phyloP scores from a whole-genome alignment of 2,329 filamentous ascomycete genomes.

The Trichoderma sp. region DNA sequence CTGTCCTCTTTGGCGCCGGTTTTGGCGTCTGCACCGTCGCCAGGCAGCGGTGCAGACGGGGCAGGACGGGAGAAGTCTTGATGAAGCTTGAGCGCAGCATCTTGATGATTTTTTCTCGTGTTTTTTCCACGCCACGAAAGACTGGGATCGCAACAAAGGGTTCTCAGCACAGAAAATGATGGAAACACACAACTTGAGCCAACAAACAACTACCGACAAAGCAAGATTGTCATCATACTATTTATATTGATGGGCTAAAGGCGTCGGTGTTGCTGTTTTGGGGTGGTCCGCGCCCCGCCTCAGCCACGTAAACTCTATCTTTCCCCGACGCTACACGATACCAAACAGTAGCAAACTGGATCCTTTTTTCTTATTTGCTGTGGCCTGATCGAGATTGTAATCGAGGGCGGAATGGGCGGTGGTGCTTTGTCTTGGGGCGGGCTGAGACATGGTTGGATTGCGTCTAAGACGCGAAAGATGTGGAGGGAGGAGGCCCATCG shows the following conservation, averaged over 20 bases:
- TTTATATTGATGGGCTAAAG: background rate
- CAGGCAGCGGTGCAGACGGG: constrained; percentile 7
- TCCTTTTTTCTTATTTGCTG: background rate
- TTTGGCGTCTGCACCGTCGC: constrained; percentile 20
- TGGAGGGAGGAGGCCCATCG: background rate
- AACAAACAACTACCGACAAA: background rate
- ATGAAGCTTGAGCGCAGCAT: constrained; percentile 24
- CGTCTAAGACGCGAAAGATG: background rate
- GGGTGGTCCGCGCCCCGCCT: constrained; percentile 22
- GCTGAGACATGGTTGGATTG: constrained; percentile 1
- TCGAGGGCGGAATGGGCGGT: background rate
- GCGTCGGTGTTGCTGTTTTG: constrained; percentile 21
- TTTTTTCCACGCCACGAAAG: no score
- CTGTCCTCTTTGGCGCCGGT: constrained; percentile 51
- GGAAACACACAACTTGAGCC: background rate
- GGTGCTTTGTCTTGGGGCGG: background rate
- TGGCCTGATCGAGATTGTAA: constrained; percentile 3
- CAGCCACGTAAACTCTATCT: constrained; percentile 13
- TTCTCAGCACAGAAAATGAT: background rate
- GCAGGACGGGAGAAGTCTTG: constrained; percentile 14
- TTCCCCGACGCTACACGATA: background rate
- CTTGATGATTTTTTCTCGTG: background rate
- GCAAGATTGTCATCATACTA: background rate
- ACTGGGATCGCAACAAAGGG: no score
- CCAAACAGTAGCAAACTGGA: background rate